A percentile compares a stretch with the other conserved stretches of the same genome.
Evolutionary conservation across 2,329 filamentous ascomycete species (phyloP).

Genomic region (Talaromyces sp.): DNA sequence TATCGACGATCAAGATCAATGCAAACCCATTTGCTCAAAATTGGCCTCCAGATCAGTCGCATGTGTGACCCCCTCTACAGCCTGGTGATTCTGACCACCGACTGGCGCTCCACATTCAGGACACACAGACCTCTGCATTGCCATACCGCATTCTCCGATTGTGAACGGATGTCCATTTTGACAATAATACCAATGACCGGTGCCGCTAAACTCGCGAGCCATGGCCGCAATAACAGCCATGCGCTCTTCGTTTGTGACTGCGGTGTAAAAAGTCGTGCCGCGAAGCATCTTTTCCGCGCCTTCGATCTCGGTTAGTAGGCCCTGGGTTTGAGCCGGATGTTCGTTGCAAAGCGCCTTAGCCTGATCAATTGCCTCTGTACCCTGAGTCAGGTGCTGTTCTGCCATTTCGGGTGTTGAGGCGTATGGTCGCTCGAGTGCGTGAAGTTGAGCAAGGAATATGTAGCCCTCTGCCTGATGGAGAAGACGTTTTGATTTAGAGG

Average conservation of each 20-base stretch:
- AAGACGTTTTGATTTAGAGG: constrained; percentile 34
- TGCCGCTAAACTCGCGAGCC: constrained; percentile 49
- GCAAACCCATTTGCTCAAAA: neutral
- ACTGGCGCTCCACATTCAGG: constrained; percentile 28
- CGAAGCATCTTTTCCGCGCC: constrained; percentile 47
- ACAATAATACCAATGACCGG: constrained; percentile 50
- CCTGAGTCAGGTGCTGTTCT: neutral
- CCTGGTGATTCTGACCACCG: constrained; percentile 24
- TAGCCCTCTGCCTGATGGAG: constrained; percentile 51
- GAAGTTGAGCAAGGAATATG: constrained; percentile 51
- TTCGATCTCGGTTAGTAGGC: constrained; percentile 47
- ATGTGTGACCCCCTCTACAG: constrained; percentile 14
- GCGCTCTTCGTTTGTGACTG: constrained; percentile 53
- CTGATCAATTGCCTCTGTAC: neutral
- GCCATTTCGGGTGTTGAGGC: neutral
- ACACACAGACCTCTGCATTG: constrained; percentile 29
- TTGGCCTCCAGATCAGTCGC: constrained; percentile 8
- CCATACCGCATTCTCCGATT: constrained; percentile 32
- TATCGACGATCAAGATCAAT: neutral
- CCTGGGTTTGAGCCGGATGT: constrained; percentile 29
- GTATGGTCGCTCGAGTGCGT: constrained; percentile 40
- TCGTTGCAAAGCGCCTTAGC: neutral
- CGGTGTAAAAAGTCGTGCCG: constrained; percentile 47
- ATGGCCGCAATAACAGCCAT: constrained; percentile 52
- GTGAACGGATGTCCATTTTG: constrained; percentile 25